Evolutionary conservation across 305 asterid species (phyloP).

Genomic region (Andrographis paniculata): DNA sequence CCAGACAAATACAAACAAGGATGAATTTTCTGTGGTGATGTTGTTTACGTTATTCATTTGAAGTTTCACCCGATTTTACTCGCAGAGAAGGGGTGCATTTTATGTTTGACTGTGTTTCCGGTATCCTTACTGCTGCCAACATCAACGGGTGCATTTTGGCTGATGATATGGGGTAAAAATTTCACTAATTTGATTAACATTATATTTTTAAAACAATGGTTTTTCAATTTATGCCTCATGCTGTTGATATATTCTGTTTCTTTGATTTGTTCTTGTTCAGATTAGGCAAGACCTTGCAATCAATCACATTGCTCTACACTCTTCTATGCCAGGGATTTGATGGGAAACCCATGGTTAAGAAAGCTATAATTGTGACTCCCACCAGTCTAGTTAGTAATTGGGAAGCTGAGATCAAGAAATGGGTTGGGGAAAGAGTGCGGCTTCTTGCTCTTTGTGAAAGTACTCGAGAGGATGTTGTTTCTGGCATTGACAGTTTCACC

Average conservation of each 20-base stretch:
- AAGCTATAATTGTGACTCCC: slow-evolving; percentile 92
- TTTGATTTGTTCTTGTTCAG: slow-evolving; percentile 36
- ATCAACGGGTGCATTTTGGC: slow-evolving; percentile 98
- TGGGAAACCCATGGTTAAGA: slow-evolving; percentile 81
- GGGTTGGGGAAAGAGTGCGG: slow-evolving; percentile 94
- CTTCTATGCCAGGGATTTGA: slow-evolving; percentile 91
- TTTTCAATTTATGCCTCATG: background rate
- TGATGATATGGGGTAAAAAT: slow-evolving; percentile 94
- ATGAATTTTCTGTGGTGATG: slow-evolving; percentile 10
- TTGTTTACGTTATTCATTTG: slow-evolving; percentile 13
- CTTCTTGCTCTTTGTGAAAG: slow-evolving; percentile 96
- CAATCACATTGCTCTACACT: slow-evolving; percentile 85
- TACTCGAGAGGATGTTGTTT: slow-evolving; percentile 79
- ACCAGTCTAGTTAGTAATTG: slow-evolving; percentile 96
- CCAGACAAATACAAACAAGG: background rate
- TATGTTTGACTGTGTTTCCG: slow-evolving; percentile 98
- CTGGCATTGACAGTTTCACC: slow-evolving; percentile 68
- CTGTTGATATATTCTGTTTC: slow-evolving; percentile 13
- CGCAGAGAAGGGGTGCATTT: slow-evolving; percentile 99
- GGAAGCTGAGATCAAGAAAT: slow-evolving; percentile 96
- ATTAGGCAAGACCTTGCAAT: slow-evolving; percentile 93
- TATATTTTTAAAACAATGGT: slow-evolving; percentile 4
- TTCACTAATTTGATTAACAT: slow-evolving; percentile 15
- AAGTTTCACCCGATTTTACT: slow-evolving; percentile 26
- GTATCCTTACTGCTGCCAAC: slow-evolving; percentile 49